These are phyloP conservation scores for Lasiodiplodia hormozganensis DNA, from an alignment of 2,329 filamentous ascomycete genomes.

Conservation along the genomic window DNA sequence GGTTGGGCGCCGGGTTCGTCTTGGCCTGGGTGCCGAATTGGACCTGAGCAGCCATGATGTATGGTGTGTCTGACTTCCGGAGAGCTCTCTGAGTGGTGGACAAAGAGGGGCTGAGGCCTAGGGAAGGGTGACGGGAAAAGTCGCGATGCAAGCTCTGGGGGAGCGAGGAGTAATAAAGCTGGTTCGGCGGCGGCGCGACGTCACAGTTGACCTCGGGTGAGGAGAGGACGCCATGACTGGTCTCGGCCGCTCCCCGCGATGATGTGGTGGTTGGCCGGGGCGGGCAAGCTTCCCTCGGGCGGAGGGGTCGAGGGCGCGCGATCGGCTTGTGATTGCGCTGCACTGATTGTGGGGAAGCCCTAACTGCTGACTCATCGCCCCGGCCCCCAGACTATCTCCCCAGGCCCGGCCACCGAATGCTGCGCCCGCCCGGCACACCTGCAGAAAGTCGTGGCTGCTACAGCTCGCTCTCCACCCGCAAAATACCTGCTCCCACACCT, in stretches of 20 bases:
- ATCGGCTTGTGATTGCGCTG: slow-evolving; percentile 29
- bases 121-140: slow-evolving; percentile 11
- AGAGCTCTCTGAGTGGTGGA: slow-evolving; percentile 10
- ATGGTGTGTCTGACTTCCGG: slow-evolving; percentile 12
- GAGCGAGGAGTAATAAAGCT: slow-evolving; percentile 21
- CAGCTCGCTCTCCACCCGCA: background rate
- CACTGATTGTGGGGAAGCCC: slow-evolving; percentile 20
- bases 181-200: slow-evolving; percentile 1
- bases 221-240: slow-evolving; percentile 16
- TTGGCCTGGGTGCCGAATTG: slow-evolving; percentile 43
- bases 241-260: slow-evolving; percentile 11
- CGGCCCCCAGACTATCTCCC: background rate
- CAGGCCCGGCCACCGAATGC: background rate
- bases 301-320: slow-evolving; percentile 23
- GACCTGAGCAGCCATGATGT: slow-evolving; percentile 23
- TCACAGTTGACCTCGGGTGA: slow-evolving; percentile 30
- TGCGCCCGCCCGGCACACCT: background rate
- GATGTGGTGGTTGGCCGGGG: slow-evolving; percentile 22
- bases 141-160: slow-evolving; percentile 12
- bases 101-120: slow-evolving; percentile 4
- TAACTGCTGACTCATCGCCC: slow-evolving; percentile 18
- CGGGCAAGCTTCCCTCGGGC: slow-evolving; percentile 28
- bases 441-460: background rate
- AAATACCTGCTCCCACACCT: background rate
- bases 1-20: slow-evolving; percentile 64